Conservation (phyloP, 345 rosid genomes). For the Linum usitatissimum region DNA sequence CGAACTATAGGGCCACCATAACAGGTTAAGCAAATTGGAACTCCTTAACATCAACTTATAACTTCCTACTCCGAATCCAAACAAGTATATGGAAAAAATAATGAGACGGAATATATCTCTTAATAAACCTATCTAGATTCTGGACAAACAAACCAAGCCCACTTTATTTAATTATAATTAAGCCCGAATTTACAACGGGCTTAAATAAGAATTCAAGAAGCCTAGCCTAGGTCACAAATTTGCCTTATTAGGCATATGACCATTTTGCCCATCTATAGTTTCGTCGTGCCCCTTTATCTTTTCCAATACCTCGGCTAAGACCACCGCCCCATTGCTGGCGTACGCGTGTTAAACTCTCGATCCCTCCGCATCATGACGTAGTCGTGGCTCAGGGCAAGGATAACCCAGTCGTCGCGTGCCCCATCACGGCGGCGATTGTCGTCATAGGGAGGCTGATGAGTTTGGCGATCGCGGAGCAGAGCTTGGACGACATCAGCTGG, state of each 20-base stretch:
- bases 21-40: too few relatives aligned
- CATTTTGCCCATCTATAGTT: not conserved
- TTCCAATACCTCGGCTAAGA: constrained; percentile 8
- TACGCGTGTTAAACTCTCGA: constrained; percentile 16
- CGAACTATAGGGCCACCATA: too few relatives aligned
- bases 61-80: too few relatives aligned
- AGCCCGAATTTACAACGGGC: too few relatives aligned
- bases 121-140: too few relatives aligned
- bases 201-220: too few relatives aligned
- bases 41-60: too few relatives aligned
- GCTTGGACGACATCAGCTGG: constrained; percentile 2
- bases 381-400: constrained; percentile 19
- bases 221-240: not conserved
- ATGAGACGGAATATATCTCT: too few relatives aligned
- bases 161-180: too few relatives aligned
- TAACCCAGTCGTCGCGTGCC: constrained; percentile 22
- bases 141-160: too few relatives aligned
- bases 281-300: not conserved
- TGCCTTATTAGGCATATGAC: not conserved
- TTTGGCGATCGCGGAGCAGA: constrained; percentile 6
- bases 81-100: too few relatives aligned
- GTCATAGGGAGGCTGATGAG: constrained; percentile 22
- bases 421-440: constrained; percentile 21
- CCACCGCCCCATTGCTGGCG: constrained; percentile 16
- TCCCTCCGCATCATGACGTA: constrained; percentile 18